Conservation (phyloP, 495 filamentous ascomycete genomes). For the Parmelia sp. region DNA sequence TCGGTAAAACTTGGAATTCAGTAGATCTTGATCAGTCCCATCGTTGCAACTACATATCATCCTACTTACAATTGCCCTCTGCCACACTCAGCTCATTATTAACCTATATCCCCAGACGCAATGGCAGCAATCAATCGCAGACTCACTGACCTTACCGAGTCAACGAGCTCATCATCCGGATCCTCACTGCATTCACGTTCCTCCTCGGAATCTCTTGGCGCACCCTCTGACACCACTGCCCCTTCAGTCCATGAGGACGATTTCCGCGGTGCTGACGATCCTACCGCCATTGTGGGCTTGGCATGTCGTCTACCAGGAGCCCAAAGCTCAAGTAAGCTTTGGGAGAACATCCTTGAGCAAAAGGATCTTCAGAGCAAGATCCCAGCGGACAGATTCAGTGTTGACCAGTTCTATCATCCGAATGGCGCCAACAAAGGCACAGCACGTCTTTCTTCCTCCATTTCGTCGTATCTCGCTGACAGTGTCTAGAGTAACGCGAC, state of each 20-base stretch:
- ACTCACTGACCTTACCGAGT: slow-evolving; percentile 9
- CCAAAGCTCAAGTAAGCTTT: slow-evolving; percentile 20
- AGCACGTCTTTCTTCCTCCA: slow-evolving; percentile 4
- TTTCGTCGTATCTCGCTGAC: background rate
- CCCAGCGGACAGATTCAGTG: slow-evolving; percentile 35
- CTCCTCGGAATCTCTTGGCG: slow-evolving; percentile 14
- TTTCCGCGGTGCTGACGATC: slow-evolving; percentile 4
- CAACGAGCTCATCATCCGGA: background rate
- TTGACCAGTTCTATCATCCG: slow-evolving; percentile 37
- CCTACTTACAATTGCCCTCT: background rate
- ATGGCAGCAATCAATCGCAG: slow-evolving; percentile 12
- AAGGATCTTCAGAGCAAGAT: slow-evolving; percentile 26
- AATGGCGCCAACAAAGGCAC: slow-evolving; percentile 26
- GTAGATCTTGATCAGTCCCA: background rate
- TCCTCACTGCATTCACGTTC: slow-evolving; percentile 16
- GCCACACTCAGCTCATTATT: background rate
- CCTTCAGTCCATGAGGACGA: slow-evolving; percentile 4
- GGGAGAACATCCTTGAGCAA: slow-evolving; percentile 24
- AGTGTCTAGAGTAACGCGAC: slow-evolving; percentile 20
- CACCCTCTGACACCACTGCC: slow-evolving; percentile 16
- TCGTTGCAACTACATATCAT: background rate
- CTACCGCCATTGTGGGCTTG: slow-evolving; percentile 20
- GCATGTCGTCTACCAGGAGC: slow-evolving; percentile 26
- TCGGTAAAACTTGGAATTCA: slow-evolving; percentile 4
- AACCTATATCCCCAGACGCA: slow-evolving; percentile 1